Base-by-base conservation (phyloP, 2,329 filamentous ascomycete genomes). In the Lomentospora prolificans region DNA sequence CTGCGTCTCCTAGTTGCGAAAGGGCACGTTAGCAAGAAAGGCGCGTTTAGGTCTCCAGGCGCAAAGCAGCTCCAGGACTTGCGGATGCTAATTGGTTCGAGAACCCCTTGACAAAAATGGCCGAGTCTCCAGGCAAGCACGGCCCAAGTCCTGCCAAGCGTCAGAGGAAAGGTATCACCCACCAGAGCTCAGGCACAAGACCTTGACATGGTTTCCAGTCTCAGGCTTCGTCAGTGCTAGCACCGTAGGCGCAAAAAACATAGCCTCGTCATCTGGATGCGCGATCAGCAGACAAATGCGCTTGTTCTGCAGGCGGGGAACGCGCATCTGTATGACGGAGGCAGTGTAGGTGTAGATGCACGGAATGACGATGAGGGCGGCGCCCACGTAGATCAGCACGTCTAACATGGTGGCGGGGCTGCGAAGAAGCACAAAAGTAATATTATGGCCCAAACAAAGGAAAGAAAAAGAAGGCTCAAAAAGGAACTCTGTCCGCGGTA, bases 201-300 rank as follows among this genome's bases (percentile, higher is more conserved):
- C 95, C 72, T 95, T 94, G 66, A 99, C 80, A 67, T 95, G 90
- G 71, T 99, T 97, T 3, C 89, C 87, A 19, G 86, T 77, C 58
- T 85, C 82, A 3, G 90, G 89, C 12, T 81, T 77, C 17, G 90
- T 92, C 57, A 99, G 80, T n/a, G 88, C 84, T 63, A 95, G 78
- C 12, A 97, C 77, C 0, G 90, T 88, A 0, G 94, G 94, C 60
- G 90, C 84, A 72, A 99, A 99, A 78, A 99, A 99, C 94, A 99
- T 99, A 69, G 92, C 94, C 75, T 99, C 94, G 66, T 99, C 94
- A 71, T 99, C 94, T 0, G 94, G 94, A 72, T 99, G 94, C 22
- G 94, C 94, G 65, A 99, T 97, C 56, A 99, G 77, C 55, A 99
- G 80, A 67, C 89, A 87, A 66, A 99, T 90, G 65, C 89, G 84